These are phyloP conservation scores for Thermomucor indicae-seudaticae DNA, from an alignment of 371 early-diverging fungal species.

Conservation along the genomic window DNA sequence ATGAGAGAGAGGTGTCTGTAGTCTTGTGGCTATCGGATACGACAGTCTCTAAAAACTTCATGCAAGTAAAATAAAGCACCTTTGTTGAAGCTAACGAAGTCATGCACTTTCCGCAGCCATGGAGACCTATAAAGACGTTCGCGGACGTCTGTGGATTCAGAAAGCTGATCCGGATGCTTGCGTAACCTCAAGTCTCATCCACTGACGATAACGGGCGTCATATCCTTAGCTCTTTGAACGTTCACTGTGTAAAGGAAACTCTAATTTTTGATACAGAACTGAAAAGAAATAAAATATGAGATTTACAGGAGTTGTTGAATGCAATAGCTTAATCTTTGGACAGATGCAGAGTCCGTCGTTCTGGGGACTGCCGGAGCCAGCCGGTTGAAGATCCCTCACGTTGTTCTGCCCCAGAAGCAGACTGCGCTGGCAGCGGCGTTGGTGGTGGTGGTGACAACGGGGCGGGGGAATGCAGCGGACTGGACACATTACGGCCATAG, in stretches of 20 bases:
- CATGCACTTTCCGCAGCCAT: too few species aligned
- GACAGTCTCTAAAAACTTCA: too few species aligned
- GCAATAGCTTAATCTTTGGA: background rate
- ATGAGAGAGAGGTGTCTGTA: too few species aligned
- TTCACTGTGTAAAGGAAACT: background rate
- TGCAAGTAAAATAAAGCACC: too few species aligned
- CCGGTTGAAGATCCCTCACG: background rate
- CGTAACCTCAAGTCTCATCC: background rate
- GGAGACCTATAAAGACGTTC: too few species aligned
- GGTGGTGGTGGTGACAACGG: background rate
- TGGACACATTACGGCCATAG: background rate
- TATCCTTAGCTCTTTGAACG: background rate
- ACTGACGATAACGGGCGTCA: background rate
- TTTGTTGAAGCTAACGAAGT: too few species aligned
- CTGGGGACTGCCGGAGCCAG: background rate
- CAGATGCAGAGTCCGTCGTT: background rate
- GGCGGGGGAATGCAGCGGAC: background rate
- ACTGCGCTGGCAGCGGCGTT: background rate
- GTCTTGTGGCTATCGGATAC: too few species aligned
- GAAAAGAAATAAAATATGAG: too few species aligned
- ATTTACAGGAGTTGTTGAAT: too few species aligned
- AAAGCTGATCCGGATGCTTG: background rate
- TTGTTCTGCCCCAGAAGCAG: background rate
- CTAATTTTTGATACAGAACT: background rate
- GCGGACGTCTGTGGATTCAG: background rate